Conservation (phyloP, 139 green algal genomes). For the Coccomyxa sp. region DNA sequence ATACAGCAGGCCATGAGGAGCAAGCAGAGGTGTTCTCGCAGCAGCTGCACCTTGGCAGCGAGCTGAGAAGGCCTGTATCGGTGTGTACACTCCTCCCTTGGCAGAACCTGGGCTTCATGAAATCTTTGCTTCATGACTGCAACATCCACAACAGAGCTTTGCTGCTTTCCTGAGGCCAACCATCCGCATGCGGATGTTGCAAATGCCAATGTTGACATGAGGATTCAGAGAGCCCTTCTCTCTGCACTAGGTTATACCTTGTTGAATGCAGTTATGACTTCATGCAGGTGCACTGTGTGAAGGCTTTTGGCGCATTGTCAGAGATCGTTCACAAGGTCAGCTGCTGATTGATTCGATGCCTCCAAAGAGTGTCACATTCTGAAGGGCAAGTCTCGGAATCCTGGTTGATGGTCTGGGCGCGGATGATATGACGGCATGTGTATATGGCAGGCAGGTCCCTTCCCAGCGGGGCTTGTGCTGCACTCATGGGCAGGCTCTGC, state of each 20-base stretch:
- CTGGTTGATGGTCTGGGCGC: not conserved
- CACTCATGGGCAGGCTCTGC: slow-evolving; percentile 36
- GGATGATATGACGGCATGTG: not conserved
- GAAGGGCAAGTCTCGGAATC: too few relatives aligned
- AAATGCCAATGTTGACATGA: not conserved
- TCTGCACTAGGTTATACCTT: not conserved
- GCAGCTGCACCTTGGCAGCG: slow-evolving; percentile 39
- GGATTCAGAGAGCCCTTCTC: not conserved
- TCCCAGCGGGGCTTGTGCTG: slow-evolving; percentile 29
- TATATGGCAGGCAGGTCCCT: not conserved
- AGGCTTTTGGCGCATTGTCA: slow-evolving; percentile 6
- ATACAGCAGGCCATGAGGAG: slow-evolving; percentile 8
- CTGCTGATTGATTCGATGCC: not conserved
- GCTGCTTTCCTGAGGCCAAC: too few relatives aligned
- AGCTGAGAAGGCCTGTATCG: slow-evolving; percentile 38
- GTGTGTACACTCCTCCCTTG: not conserved
- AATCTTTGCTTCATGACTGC: not conserved
- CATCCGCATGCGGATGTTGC: not conserved
- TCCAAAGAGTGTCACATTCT: not conserved
- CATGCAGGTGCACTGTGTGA: slow-evolving; percentile 45
- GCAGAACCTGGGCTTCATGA: not conserved
- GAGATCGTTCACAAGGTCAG: not conserved
- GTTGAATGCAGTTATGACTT: not conserved
- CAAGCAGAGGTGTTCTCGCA: slow-evolving; percentile 32
- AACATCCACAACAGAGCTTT: too few relatives aligned